Conservation (phyloP, 495 filamentous ascomycete genomes). For the Amphirosellinia nigrospora region DNA sequence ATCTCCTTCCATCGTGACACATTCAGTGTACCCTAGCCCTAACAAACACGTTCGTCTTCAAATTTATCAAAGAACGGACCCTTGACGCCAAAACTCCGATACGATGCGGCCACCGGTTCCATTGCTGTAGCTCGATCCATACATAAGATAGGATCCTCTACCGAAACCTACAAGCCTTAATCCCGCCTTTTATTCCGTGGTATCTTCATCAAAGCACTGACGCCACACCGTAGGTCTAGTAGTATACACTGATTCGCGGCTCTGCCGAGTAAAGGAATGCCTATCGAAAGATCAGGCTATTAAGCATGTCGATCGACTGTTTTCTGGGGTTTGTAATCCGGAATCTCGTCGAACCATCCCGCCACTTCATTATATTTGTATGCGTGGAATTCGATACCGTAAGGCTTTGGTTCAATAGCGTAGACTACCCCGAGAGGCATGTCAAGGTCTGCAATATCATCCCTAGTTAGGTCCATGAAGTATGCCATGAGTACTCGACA, state of each 20-base stretch:
- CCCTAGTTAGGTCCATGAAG: slow-evolving; percentile 86
- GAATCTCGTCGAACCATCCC: slow-evolving; percentile 82
- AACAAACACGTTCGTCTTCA: not conserved
- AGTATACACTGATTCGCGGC: slow-evolving; percentile 20
- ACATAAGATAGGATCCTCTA: slow-evolving; percentile 7
- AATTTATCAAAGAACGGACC: not conserved
- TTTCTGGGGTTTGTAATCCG: slow-evolving; percentile 72
- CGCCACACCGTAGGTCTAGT: slow-evolving; percentile 17
- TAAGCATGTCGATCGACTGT: slow-evolving; percentile 51
- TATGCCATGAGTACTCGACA: slow-evolving; percentile 93
- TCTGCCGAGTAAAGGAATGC: slow-evolving; percentile 9
- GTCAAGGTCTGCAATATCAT: slow-evolving; percentile 91
- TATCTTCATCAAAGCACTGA: slow-evolving; percentile 25
- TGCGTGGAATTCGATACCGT: slow-evolving; percentile 94
- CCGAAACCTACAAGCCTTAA: slow-evolving; percentile 12
- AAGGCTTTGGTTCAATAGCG: slow-evolving; percentile 94
- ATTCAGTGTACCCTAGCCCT: not conserved
- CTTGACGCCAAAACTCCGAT: not conserved
- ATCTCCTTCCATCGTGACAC: not conserved
- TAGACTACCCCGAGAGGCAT: slow-evolving; percentile 92
- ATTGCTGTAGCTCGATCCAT: slow-evolving; percentile 14
- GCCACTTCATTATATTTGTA: slow-evolving; percentile 80
- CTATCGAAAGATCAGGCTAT: slow-evolving; percentile 3
- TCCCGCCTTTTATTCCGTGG: slow-evolving; percentile 22
- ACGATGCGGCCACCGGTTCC: not conserved